Evolutionary conservation across 768 basidiomycete species (phyloP), one percentile per base, ranked within the genome.

Genomic region (Mycena latifolia): DNA sequence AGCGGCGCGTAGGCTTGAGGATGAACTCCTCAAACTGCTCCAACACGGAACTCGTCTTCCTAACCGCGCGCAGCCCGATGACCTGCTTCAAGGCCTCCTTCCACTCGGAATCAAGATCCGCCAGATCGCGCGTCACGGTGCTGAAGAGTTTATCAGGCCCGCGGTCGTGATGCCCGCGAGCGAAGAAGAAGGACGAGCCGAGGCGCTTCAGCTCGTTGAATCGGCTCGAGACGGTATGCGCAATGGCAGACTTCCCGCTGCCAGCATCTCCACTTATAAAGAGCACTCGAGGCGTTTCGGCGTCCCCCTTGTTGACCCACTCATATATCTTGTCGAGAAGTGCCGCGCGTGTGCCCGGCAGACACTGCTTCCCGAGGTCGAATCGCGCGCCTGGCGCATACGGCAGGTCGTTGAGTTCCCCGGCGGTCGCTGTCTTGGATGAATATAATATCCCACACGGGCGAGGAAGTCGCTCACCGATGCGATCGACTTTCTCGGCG

Each of bases 11-110:
- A 24, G 64, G 64, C n/a, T 55, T 55, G 35, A 65, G 57, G 33
- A 65, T 65, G 17, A 65, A 65, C n/a, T 60, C 57, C 53, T 65
- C 57, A n/a, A 54, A 65, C 47, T 65, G 64, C 51, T 59, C 57
- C 20, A 22, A 25, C 52, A 65, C 54, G 12, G 43, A 65, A 20
- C 20, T 22, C 33, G 64, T 65, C 22, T 39, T 60, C 29, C 64
- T 43, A 3, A 47, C 31, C 11, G 64, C 51, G 8, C 60, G 57
- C 35, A 11, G 17, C 22, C n/a, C 39, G 8, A 60, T 14, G 10
- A 41, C 27, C 27, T 39, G 41, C 27, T 28, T 55, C 52, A 60
- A 35, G 2, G 64, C 51, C 9, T 37, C 53, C 28, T 27, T 45
- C 64, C 64, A 65, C 28, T 41, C 46, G 12, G 31, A 33, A 27